Percentiles rank a stretch among this genome's conserved stretches.
Conservation (phyloP, 202 grass and related monocot genomes). For the Setaria viridis region DNA sequence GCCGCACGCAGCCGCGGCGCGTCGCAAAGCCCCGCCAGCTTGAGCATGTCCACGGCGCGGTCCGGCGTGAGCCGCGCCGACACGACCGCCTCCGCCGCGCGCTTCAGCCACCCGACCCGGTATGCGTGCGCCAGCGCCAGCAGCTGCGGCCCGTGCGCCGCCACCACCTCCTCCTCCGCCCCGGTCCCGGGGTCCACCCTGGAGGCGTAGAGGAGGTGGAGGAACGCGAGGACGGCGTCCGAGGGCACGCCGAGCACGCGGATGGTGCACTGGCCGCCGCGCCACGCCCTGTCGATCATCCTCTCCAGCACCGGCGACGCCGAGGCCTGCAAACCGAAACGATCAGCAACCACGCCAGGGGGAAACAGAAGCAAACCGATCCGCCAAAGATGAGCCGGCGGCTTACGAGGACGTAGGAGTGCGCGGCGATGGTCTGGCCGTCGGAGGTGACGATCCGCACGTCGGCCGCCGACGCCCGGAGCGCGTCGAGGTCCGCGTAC, state of each 20-base stretch:
- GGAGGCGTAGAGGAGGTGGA: constrained; percentile 65
- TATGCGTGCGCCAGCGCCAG: constrained; percentile 88
- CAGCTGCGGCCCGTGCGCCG: constrained; percentile 61
- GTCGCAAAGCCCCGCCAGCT: constrained; percentile 78
- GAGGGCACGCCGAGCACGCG: constrained; percentile 63
- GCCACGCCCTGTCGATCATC: constrained; percentile 58
- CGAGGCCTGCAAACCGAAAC: not conserved
- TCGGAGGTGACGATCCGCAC: constrained; percentile 84
- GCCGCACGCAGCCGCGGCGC: constrained; percentile 60
- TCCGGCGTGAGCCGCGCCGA: constrained; percentile 56
- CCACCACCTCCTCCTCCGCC: constrained; percentile 39
- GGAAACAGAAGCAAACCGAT: not conserved
- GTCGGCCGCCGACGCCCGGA: constrained; percentile 54
- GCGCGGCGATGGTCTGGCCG: constrained; percentile 66
- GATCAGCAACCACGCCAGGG: not conserved
- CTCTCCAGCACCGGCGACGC: constrained; percentile 84
- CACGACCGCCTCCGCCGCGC: constrained; percentile 55
- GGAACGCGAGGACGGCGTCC: constrained; percentile 70
- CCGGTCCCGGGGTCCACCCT: not conserved
- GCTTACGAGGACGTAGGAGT: constrained; percentile 85
- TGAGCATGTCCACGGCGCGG: constrained; percentile 70
- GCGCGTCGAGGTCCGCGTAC: constrained; percentile 35
- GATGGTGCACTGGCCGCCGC: constrained; percentile 51
- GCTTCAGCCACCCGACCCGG: constrained; percentile 75
- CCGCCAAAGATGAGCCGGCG: not conserved